Evolutionary conservation across 1,284 basidiomycete genomes (phyloP).

Genomic region (Leccinum pachyderme): DNA sequence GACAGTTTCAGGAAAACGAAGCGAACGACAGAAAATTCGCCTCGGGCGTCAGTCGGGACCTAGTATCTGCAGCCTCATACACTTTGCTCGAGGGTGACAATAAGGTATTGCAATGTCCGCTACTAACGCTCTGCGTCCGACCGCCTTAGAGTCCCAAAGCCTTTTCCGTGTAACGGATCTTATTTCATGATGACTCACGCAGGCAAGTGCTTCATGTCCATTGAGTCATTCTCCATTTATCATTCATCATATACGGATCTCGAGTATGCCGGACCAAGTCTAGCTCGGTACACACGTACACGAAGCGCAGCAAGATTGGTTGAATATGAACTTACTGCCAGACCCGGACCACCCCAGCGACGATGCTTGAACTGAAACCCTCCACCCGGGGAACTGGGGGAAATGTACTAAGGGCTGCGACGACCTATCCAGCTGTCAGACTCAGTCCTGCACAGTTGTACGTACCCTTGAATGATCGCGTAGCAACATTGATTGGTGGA

Average conservation of each 20-base stretch:
- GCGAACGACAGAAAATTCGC: background rate
- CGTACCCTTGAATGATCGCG: constrained; percentile 2
- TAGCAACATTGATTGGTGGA: constrained; percentile 9
- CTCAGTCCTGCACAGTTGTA: background rate
- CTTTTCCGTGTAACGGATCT: background rate
- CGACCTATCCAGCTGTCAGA: background rate
- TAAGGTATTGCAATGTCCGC: background rate
- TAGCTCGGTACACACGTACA: background rate
- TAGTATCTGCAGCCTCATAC: too few species aligned
- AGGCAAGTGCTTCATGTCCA: background rate
- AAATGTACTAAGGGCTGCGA: background rate
- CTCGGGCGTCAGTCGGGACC: background rate
- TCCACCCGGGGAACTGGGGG: background rate
- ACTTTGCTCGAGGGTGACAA: background rate
- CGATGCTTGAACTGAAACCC: background rate
- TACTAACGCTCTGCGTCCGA: background rate
- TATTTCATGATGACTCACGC: background rate
- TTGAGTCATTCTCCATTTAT: background rate
- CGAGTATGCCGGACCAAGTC: background rate
- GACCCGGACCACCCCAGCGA: background rate
- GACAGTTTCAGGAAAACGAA: constrained; percentile 1
- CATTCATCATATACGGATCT: background rate
- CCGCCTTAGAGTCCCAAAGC: background rate
- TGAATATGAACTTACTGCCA: too few species aligned
- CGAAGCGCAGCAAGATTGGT: too few species aligned